phyloP scores from a whole-genome alignment of 179 eudicot species.

The Beta corolliflora region DNA sequence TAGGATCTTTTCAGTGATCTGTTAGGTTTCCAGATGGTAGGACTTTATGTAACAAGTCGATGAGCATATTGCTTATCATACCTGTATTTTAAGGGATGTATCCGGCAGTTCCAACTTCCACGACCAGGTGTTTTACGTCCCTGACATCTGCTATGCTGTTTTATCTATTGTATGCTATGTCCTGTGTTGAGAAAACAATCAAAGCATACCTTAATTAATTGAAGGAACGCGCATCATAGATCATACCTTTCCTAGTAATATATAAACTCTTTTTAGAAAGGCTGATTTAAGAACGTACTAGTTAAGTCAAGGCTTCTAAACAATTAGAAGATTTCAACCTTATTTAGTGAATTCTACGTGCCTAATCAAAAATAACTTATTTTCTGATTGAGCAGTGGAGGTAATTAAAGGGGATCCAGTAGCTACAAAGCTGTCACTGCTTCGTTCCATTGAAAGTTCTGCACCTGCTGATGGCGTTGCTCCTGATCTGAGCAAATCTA shows the following conservation, averaged over 20 bases:
- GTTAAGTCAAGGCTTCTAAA: not conserved
- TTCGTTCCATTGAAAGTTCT: conserved; percentile 39
- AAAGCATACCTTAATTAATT: not conserved
- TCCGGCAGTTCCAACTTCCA: not conserved
- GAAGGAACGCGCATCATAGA: not conserved
- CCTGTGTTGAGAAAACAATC: not conserved
- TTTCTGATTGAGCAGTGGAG: conserved; percentile 47
- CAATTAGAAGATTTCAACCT: not conserved
- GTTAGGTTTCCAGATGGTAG: not conserved
- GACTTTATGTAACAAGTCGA: not conserved
- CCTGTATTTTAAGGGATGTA: not conserved
- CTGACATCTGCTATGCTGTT: not conserved
- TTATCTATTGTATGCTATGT: not conserved
- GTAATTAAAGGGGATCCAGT: conserved; percentile 43
- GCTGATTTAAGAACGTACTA: not conserved
- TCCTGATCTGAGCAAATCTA: conserved; percentile 36
- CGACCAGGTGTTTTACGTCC: too few relatives aligned
- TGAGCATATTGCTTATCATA: not conserved
- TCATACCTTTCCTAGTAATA: not conserved
- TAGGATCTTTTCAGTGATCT: not conserved
- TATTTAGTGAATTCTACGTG: not conserved
- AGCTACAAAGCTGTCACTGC: conserved; percentile 53
- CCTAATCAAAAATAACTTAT: not conserved
- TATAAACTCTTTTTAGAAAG: not conserved
- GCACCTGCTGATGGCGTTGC: conserved; percentile 29